These are phyloP conservation scores for Castanea sativa DNA, from an alignment of 306 rosid species.

Conservation along the genomic window DNA sequence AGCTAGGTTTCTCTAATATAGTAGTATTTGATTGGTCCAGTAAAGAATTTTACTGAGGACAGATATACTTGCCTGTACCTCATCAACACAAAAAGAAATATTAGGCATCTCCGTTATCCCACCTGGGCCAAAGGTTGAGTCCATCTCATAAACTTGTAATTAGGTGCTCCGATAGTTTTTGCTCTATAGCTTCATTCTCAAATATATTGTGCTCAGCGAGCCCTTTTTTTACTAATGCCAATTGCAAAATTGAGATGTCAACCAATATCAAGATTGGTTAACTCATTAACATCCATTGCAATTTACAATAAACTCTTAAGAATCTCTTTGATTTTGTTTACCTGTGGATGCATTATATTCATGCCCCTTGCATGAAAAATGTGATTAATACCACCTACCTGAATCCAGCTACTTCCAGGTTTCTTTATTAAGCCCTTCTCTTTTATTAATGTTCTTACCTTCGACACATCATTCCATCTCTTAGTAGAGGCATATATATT, in stretches of 20 bases:
- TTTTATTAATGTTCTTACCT: conserved; percentile 39
- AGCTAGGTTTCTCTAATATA: not conserved
- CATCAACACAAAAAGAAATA: not conserved
- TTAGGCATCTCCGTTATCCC: not conserved
- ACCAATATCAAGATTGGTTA: conserved; percentile 4
- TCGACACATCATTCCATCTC: conserved; percentile 45
- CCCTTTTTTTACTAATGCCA: not conserved
- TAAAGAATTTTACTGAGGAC: not conserved
- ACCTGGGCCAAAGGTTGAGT: not conserved
- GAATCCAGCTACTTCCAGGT: conserved; percentile 52
- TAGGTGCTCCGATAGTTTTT: not conserved
- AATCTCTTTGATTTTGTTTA: conserved; percentile 33
- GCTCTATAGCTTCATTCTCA: not conserved
- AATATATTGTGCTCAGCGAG: not conserved
- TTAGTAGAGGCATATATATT: conserved; percentile 42
- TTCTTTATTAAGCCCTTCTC: conserved; percentile 39
- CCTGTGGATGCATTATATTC: conserved; percentile 18
- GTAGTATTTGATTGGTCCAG: not conserved
- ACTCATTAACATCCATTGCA: not conserved
- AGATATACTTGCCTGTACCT: not conserved
- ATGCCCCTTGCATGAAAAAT: conserved; percentile 34
- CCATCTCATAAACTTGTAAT: too few relatives aligned
- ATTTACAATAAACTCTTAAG: conserved; percentile 24
- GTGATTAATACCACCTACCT: conserved; percentile 20
- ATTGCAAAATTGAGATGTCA: conserved; percentile 7